Conservation (phyloP, 2,329 filamentous ascomycete species). For the Ustulina deusta region DNA sequence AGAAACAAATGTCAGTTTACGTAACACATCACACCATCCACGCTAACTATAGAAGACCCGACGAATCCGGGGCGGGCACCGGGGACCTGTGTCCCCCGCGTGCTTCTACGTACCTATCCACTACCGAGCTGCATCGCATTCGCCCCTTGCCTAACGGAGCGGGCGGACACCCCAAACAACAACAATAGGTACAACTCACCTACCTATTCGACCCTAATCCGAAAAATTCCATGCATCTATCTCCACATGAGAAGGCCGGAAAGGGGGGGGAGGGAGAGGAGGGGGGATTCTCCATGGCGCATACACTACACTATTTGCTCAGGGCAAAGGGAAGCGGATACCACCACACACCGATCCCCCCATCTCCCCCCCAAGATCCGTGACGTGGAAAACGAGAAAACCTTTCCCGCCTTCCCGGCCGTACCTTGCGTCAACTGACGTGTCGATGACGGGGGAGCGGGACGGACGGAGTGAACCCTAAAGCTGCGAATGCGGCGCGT, state of each 20-base stretch:
- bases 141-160: not conserved
- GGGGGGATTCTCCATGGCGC: too few relatives aligned
- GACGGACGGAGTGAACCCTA: constrained; percentile 18
- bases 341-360: not conserved
- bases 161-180: not conserved
- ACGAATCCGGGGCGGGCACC: not conserved
- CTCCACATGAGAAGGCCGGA: too few relatives aligned
- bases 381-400: not conserved
- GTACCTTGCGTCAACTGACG: constrained; percentile 32
- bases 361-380: not conserved
- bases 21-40: constrained; percentile 11
- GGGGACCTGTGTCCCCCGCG: too few relatives aligned
- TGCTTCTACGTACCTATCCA: not conserved
- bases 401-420: not conserved
- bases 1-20: constrained; percentile 1
- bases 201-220: not conserved
- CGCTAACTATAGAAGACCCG: not conserved
- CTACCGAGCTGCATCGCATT: not conserved
- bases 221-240: constrained; percentile 2
- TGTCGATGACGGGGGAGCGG: constrained; percentile 19
- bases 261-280: too few relatives aligned
- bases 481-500: not conserved
- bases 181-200: not conserved
- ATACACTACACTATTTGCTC: too few relatives aligned
- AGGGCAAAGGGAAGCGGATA: too few relatives aligned